Conservation (phyloP, 2,329 filamentous ascomycete genomes). For the Fusarium albidum region DNA sequence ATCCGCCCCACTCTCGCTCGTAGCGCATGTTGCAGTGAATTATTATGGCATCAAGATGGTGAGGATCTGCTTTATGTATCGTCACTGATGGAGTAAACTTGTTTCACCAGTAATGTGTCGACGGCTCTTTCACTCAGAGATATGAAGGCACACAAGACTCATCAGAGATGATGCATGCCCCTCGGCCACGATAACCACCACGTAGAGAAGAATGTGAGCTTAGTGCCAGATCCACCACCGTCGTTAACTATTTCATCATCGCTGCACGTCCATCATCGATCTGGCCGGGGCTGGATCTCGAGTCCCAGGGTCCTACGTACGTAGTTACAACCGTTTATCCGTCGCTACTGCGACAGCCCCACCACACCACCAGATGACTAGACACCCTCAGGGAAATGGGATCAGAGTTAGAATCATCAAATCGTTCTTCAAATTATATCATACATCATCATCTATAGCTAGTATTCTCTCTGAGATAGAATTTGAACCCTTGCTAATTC, state of each 20-base stretch:
- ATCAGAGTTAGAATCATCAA: slow-evolving; percentile 4
- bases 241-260: slow-evolving; percentile 34
- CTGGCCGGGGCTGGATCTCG: slow-evolving; percentile 14
- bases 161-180: slow-evolving; percentile 6
- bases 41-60: slow-evolving; percentile 24
- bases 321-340: slow-evolving; percentile 15
- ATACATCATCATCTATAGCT: slow-evolving; percentile 35
- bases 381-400: background rate
- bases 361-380: too few species aligned
- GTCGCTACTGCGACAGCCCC: too few species aligned
- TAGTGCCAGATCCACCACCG: slow-evolving; percentile 20
- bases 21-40: background rate
- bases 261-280: slow-evolving; percentile 16
- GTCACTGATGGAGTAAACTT: too few species aligned
- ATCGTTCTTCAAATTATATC: slow-evolving; percentile 26
- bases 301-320: too few species aligned
- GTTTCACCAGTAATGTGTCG: too few species aligned
- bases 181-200: background rate
- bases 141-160: too few species aligned
- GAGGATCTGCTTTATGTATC: background rate
- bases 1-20: slow-evolving; percentile 1
- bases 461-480: slow-evolving; percentile 2
- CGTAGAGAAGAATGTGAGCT: slow-evolving; percentile 6
- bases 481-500: slow-evolving; percentile 1
- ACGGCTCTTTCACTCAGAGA: too few species aligned